phyloP scores from a whole-genome alignment of 148 eudicot species.

The Limonium bicolor region DNA sequence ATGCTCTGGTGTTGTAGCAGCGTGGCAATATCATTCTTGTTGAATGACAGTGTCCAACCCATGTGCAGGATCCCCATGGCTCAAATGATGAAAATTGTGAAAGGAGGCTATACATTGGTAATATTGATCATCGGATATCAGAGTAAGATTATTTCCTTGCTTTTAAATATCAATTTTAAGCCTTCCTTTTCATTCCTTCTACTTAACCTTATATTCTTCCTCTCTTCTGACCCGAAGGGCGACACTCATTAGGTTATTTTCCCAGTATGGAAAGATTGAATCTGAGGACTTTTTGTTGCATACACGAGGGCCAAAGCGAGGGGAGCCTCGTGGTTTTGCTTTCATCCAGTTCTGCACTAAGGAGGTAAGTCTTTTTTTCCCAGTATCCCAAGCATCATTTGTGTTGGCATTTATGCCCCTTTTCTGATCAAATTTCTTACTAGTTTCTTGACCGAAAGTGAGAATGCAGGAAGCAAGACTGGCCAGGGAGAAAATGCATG shows the following conservation, averaged over 20 bases:
- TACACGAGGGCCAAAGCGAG: conserved; percentile 85
- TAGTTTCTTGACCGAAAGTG: conserved; percentile 51
- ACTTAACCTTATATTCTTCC: background rate
- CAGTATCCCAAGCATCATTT: background rate
- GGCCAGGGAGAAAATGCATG: conserved; percentile 94
- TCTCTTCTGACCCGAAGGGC: conserved; percentile 29
- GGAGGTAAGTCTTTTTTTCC: conserved; percentile 49
- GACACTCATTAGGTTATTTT: conserved; percentile 65
- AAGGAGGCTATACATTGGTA: conserved; percentile 66
- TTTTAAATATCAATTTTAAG: background rate
- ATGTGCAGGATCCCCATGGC: conserved; percentile 30
- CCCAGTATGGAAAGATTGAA: conserved; percentile 82
- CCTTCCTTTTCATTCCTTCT: background rate
- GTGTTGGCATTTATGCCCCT: background rate
- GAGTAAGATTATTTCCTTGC: conserved; percentile 34
- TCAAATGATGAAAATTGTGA: conserved; percentile 39
- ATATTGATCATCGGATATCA: conserved; percentile 80
- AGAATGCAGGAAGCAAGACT: conserved; percentile 92
- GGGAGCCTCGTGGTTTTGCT: conserved; percentile 94
- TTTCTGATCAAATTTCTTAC: conserved; percentile 9
- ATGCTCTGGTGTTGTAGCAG: no score
- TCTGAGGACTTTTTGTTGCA: conserved; percentile 85
- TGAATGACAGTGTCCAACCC: background rate
- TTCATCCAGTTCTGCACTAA: conserved; percentile 66
- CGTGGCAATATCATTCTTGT: no score